Evolutionary conservation across 2,329 filamentous ascomycete genomes (phyloP).

Genomic region (Septoria petroselini): DNA sequence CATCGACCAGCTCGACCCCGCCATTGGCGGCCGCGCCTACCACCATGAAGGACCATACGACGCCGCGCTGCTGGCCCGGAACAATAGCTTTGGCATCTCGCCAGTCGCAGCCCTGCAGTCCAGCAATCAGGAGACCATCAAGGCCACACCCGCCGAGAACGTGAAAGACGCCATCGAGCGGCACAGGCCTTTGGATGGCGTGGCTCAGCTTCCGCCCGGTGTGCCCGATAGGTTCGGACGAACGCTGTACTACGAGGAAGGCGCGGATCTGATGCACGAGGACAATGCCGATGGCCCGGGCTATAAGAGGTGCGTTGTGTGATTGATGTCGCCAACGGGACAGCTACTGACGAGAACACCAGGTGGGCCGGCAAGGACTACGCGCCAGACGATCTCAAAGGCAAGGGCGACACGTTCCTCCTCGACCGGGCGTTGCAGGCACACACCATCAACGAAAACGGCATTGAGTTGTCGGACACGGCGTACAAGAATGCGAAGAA

Average conservation of each 20-base stretch:
- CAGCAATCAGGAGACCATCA: slow-evolving; percentile 72
- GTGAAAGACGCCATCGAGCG: slow-evolving; percentile 68
- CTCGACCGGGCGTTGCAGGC: slow-evolving; percentile 66
- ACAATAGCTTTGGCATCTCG: slow-evolving; percentile 57
- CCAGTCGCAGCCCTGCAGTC: slow-evolving; percentile 73
- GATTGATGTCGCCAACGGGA: neutral
- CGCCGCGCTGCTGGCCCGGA: slow-evolving; percentile 71
- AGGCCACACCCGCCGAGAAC: slow-evolving; percentile 75
- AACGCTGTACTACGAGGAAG: slow-evolving; percentile 75
- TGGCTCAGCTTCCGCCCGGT: slow-evolving; percentile 72
- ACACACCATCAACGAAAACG: slow-evolving; percentile 47
- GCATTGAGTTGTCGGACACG: slow-evolving; percentile 47
- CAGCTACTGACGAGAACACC: neutral
- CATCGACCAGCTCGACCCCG: slow-evolving; percentile 75
- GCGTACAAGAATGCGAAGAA: slow-evolving; percentile 39
- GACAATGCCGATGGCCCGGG: slow-evolving; percentile 64
- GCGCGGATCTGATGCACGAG: slow-evolving; percentile 80
- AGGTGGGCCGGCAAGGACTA: slow-evolving; percentile 50
- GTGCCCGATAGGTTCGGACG: slow-evolving; percentile 64
- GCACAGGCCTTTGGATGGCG: slow-evolving; percentile 78
- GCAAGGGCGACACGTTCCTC: slow-evolving; percentile 73
- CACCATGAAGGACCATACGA: slow-evolving; percentile 93
- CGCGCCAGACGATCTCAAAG: slow-evolving; percentile 73
- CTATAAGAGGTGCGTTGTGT: slow-evolving; percentile 68
- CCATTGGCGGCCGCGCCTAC: slow-evolving; percentile 63